Evolutionary conservation across 164 flowering plant genomes (phyloP), one percentile per base, ranked within the genome.

Genomic region (Magnolia officinalis): DNA sequence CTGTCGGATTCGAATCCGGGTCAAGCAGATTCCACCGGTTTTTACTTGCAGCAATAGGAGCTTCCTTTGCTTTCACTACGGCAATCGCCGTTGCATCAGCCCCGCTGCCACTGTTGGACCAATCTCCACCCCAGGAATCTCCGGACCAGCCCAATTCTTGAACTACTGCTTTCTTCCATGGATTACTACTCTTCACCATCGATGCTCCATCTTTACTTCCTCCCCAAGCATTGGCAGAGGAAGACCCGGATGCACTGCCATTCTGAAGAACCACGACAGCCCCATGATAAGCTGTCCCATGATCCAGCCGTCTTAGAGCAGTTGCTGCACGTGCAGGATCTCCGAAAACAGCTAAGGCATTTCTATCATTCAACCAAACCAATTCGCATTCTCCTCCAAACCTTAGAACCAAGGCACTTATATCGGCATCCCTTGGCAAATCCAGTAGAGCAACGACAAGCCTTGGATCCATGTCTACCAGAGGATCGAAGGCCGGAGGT

Each of bases 361-460:
- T 96, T 83, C 86, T 94, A 77, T 96, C 99, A 76, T 94, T 92
- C 84, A 94, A 79, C 99, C 99, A 96, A 21, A 91, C 94, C 19
- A 96, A 82, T 76, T 96, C 98, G 74, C 99, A 96, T 75, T 96
- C 99, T 45, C 99, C 99, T 11, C 99, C 99, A 84, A 96, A 96
- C 81, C 99, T 89, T 82, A 96, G 76, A 18, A 94, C 96, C 82
- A 96, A 75, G 19, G 94, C 92, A 82, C 97, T 96, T 63, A 96
- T 87, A 75, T 94, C 96, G 23, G 97, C 88, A 64, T 96, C 99
- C 75, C 98, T 88, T 0, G 99, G 99, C 76, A 96, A 80, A 81
- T 96, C 99, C 20, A 92, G 78, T 31, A 96, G 83, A 71, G 97
- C 91, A 66, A 96, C 98, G 70, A 94, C 97, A 64, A 94, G 98